Base-by-base conservation (phyloP, 2,329 filamentous ascomycete species). In the Elsinoe necatrix region DNA sequence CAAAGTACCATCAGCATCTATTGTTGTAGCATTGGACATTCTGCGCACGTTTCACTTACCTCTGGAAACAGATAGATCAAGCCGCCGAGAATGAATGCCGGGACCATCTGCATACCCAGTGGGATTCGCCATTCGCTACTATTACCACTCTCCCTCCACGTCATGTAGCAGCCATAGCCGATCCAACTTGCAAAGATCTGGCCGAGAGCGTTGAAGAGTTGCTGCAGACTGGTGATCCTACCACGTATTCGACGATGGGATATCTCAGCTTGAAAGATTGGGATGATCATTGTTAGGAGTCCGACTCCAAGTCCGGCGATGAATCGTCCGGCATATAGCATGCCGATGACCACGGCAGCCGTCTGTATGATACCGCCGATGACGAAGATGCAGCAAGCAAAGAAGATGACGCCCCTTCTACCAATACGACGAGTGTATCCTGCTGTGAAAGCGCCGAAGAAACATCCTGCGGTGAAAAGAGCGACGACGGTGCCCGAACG, bases 241-340 rank as follows among this genome's bases (percentile, higher is more conserved):
- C 63, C 63, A 52, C 63, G 47, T 25, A 64, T 64, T 21, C 59
- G 60, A 11, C 60, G 61, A 42, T 64, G 63, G 2, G 61, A 57
- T 67, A 90, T 86, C 72, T 90, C 87, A 47, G 84, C 87, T 85
- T 91, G 90, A 78, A 90, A 89, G 58, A 89, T 77, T 65, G 89
- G 86, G 68, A 89, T 83, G 81, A 75, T 63, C 60, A 63, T 89
- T 72, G 58, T 92, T 71, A 89, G 77, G n/a, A 71, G 58, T 7
- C 63, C 63, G 16, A 64, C 63, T 14, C 63, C 63, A 39, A 63
- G 56, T 3, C 63, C 63, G n/a, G 63, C 61, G n/a, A 64, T 59
- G 27, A 62, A 42, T 14, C 62, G 55, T 7, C 63, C 62, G 29
- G 58, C 55, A 51, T 62, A 62, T 7, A 65, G 61, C 59, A 63